Evolutionary conservation across 2,329 filamentous ascomycete genomes (phyloP).

Genomic region (Fusarium anthophilum): DNA sequence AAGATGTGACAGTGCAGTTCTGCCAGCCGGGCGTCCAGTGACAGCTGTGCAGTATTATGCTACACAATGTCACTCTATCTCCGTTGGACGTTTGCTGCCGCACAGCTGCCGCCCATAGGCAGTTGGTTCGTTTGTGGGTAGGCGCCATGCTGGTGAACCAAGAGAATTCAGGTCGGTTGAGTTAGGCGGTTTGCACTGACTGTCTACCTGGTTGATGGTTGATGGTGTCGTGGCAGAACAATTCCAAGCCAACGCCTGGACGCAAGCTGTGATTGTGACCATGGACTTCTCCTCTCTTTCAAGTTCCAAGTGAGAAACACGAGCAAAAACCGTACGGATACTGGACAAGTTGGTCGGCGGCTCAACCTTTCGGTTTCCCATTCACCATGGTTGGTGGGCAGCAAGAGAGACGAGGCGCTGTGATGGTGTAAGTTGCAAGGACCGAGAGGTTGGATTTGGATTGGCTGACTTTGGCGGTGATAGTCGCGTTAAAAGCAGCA

Average conservation of each 20-base stretch:
- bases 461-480: conserved; percentile 35
- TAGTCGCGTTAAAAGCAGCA: conserved; percentile 42
- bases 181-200: conserved; percentile 11
- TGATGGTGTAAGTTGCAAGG: conserved; percentile 38
- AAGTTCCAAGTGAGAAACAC: not conserved
- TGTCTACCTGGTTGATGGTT: not conserved
- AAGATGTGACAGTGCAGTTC: conserved; percentile 35
- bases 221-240: conserved; percentile 18
- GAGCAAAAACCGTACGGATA: not conserved
- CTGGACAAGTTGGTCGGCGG: conserved; percentile 28
- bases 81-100: conserved; percentile 6
- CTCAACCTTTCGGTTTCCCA: conserved; percentile 19
- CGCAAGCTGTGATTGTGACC: conserved; percentile 24
- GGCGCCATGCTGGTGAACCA: conserved; percentile 23
- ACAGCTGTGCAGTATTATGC: conserved; percentile 36
- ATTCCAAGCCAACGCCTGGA: conserved; percentile 26
- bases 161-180: conserved; percentile 1
- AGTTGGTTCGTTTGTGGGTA: conserved; percentile 14
- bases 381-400: conserved; percentile 23
- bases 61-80: conserved; percentile 37
- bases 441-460: conserved; percentile 27
- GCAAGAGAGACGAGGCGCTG: conserved; percentile 25
- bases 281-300: conserved; percentile 10
- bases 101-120: conserved; percentile 13
- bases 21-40: conserved; percentile 18